Conservation (phyloP, 768 basidiomycete genomes). For the Suillus cothurnatus region DNA sequence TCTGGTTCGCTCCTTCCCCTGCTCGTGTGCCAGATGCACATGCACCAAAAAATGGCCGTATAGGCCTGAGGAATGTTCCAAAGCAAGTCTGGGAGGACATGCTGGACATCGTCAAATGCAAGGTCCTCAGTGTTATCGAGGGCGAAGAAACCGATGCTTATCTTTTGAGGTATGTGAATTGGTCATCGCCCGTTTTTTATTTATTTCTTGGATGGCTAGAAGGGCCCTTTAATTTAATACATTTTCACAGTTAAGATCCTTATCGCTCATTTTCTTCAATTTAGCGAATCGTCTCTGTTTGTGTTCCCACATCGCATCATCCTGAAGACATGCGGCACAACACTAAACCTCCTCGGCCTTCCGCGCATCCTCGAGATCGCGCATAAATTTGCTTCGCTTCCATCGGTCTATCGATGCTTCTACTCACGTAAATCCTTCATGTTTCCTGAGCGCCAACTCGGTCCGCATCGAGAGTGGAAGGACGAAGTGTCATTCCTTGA, state of each 20-base stretch:
- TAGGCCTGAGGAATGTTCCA: constrained; percentile 78
- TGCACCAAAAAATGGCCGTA: constrained; percentile 42
- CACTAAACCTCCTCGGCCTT: constrained; percentile 93
- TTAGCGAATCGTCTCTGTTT: constrained; percentile 97
- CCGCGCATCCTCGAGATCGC: constrained; percentile 96
- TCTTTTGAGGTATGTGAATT: constrained; percentile 76
- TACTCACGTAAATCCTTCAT: constrained; percentile 99
- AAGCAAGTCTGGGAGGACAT: constrained; percentile 91
- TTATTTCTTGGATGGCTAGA: neutral
- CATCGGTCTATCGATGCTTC: constrained; percentile 86
- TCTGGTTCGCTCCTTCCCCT: constrained; percentile 92
- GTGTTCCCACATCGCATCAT: constrained; percentile 94
- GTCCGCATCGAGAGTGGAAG: constrained; percentile 93
- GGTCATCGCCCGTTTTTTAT: constrained; percentile 8
- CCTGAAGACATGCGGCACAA: constrained; percentile 98
- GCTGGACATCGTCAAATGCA: constrained; percentile 96
- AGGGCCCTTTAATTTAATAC: neutral
- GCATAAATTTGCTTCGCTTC: constrained; percentile 60
- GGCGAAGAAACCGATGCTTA: constrained; percentile 95
- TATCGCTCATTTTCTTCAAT: constrained; percentile 17
- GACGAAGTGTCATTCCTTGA: constrained; percentile 93
- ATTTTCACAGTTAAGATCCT: neutral
- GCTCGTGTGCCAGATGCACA: constrained; percentile 54
- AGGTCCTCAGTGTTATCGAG: constrained; percentile 87
- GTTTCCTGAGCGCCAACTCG: constrained; percentile 95